Evolutionary conservation across 1,139 yeast genomes (phyloP), one percentile per base, ranked within the genome.

Genomic region (Pneumocystis murina): DNA sequence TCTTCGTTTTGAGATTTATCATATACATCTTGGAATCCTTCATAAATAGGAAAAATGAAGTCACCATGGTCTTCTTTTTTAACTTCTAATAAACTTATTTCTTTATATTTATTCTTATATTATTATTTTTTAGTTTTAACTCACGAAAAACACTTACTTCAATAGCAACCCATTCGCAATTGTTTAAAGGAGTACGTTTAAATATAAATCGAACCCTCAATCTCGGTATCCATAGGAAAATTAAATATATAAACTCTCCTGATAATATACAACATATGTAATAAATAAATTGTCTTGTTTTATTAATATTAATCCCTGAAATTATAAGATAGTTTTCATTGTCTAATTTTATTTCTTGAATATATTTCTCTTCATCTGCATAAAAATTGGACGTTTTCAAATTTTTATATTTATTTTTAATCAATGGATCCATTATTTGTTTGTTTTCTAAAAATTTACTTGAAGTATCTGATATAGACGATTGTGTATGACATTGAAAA

Each of bases 241-340:
- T 66, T 64, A 94, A 76, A 70, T 84, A 91, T 0, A 84, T 84
- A 3, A 89, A 62, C 0, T 98, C 98, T 2, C 82, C 71, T 0
- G 96, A 83, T 6, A 76, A 60, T 0, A 81, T 66, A 68, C 91
- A 86, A 2, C 87, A 66, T 0, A 80, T 16, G 66, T 81, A 80
- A 72, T 86, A 90, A 0, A 81, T 36, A 0, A 76, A 60, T 7
- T 75, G 71, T 65, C 84, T 82, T 68, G 79, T 66, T 62, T 72
- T 72, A 33, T 84, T 81, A 30, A 84, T 81, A 64, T 75, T 76
- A 73, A 87, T 92, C 2, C 97, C 98, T 0, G 97, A 97, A 68
- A 92, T 86, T 67, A 95, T 96, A 66, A 94, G 82, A 24, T 91
- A 92, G 71, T 92, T 77, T 75, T 92, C 98, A 73, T 94, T 97